Evolutionary conservation across 2,329 filamentous ascomycete species (phyloP).

Genomic region (Sclerotinia trifoliorum): DNA sequence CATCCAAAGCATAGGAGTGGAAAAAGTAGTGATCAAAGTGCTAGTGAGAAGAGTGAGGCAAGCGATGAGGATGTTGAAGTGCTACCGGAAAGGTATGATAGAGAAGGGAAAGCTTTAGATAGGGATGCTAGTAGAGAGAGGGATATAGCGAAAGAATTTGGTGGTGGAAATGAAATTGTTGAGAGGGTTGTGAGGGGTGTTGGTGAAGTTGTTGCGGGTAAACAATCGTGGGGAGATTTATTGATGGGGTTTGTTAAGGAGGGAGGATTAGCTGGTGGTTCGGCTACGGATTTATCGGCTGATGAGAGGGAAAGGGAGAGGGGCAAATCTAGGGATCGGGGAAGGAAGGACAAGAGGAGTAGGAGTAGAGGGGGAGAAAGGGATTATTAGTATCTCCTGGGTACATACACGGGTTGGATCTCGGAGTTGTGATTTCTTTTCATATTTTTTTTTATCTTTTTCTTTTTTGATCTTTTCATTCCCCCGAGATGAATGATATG

Average conservation of each 20-base stretch:
- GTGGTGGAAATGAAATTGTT: constrained; percentile 35
- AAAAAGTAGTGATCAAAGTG: constrained; percentile 25
- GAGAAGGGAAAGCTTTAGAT: constrained; percentile 29
- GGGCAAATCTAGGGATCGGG: not conserved
- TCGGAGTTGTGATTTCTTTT: not conserved
- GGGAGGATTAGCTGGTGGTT: constrained; percentile 12
- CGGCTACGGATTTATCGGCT: not conserved
- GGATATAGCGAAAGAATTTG: constrained; percentile 20
- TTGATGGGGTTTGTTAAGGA: constrained; percentile 33
- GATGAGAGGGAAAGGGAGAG: not conserved
- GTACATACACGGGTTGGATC: not conserved
- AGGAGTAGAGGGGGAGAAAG: constrained; percentile 8
- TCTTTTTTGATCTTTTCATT: not conserved
- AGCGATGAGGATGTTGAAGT: constrained; percentile 32
- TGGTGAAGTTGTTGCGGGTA: constrained; percentile 37
- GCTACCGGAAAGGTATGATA: constrained; percentile 38
- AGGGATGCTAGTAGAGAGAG: not conserved
- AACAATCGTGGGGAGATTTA: constrained; percentile 37
- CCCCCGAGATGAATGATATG: not conserved
- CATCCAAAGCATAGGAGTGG: constrained; percentile 29
- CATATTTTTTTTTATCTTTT: not conserved
- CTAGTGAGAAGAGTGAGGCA: constrained; percentile 13
- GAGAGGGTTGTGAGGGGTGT: constrained; percentile 34
- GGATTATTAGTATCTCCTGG: not conserved
- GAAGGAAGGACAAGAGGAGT: not conserved